Conservation (phyloP, 164 flowering plant species). For the Malania oleifera region DNA sequence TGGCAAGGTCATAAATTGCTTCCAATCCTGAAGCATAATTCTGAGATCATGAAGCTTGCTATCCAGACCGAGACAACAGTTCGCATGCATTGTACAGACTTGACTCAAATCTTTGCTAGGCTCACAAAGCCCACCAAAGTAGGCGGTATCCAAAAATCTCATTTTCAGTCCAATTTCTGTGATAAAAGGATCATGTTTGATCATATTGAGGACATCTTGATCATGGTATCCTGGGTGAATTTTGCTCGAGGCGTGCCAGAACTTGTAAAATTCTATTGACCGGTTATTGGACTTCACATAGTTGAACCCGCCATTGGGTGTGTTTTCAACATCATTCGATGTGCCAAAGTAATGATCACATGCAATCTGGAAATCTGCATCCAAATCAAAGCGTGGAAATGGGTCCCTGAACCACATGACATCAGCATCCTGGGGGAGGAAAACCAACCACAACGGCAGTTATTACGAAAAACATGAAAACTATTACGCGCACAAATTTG, state of each 20-base stretch:
- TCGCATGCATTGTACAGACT: constrained; percentile 91
- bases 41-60: constrained; percentile 64
- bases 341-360: constrained; percentile 64
- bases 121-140: constrained; percentile 81
- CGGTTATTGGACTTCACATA: constrained; percentile 65
- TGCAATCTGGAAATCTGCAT: constrained; percentile 83
- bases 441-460: constrained; percentile 2
- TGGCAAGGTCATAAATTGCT: constrained; percentile 41
- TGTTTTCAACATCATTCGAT: constrained; percentile 40
- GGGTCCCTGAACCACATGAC: constrained; percentile 86
- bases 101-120: constrained; percentile 56
- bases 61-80: constrained; percentile 69
- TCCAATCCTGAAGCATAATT: constrained; percentile 78
- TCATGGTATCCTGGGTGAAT: constrained; percentile 58
- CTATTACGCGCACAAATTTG: too few species aligned
- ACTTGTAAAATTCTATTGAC: constrained; percentile 66
- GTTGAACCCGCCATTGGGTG: constrained; percentile 78
- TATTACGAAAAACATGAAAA: too few species aligned
- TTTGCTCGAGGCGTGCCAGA: constrained; percentile 55
- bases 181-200: constrained; percentile 45
- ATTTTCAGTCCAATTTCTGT: constrained; percentile 40
- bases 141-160: constrained; percentile 62
- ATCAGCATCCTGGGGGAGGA: constrained; percentile 69
- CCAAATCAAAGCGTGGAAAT: constrained; percentile 49
- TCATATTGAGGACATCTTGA: constrained; percentile 70